Evolutionary conservation across 352 stramenopile species (phyloP), one percentile per base, ranked within the genome.

Genomic region (Pythium sukuiense): DNA sequence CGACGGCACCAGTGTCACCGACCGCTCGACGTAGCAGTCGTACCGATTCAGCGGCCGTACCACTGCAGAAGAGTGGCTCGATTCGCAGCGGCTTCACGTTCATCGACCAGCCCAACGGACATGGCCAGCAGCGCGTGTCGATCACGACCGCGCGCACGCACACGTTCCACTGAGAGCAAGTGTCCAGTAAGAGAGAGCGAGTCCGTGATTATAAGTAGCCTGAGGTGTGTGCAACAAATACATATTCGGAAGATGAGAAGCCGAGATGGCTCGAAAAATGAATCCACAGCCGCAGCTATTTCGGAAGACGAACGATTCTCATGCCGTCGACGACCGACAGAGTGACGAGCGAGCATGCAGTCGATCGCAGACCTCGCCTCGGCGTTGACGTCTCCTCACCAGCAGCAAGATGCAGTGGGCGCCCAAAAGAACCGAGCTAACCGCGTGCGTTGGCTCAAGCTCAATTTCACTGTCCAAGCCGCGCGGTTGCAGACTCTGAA

Each of bases 381-480:
- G 0, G 24, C 50, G 9, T 37, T 46, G 32, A 37, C 29, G 27
- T 26, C 65, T 59, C 12, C 71, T 74, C 26, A 37, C 2, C 12
- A 14, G 41, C 45, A 52, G 27, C 56, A 56, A 14, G 27, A 46
- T 24, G n/a, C 27, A n/a, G 56, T 11, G 35, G 52, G 57, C 48
- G 50, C 59, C 52, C n/a, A 32, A 18, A 43, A 55, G 43, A 54
- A 37, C 5, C 66, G 63, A 33, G 24, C 60, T 37, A 69, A 69
- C 43, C 67, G 67, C 32, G 76, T 86, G 16, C 70, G 85, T 8
- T 89, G 83, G 83, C 72, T 92, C 53, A 87, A 90, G 50, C 81
- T 90, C 70, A 90, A 90, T 56, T 87, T 90, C 59, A 87, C 80
- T 11, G 79, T 89, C 69, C 86, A 92, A 67, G 55, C 81, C 1